Percentiles rank a stretch among this genome's conserved stretches.
phyloP scores from a whole-genome alignment of 176 grass and related monocot species.

The Secale cereale region DNA sequence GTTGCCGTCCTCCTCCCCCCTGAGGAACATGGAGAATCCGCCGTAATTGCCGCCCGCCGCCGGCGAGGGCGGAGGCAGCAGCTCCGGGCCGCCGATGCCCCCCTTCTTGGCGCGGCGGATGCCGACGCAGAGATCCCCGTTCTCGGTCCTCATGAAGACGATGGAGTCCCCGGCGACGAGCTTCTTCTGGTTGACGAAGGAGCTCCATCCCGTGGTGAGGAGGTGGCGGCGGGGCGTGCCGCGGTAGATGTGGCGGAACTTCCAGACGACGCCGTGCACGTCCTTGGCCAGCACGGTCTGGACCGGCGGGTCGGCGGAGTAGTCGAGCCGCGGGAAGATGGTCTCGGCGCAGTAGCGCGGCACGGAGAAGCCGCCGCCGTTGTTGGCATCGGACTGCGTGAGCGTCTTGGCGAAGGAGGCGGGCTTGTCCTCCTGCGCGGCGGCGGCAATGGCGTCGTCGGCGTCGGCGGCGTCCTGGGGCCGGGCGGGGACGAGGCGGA shows the following conservation, averaged over 20 bases:
- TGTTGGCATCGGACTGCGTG: conserved; percentile 98
- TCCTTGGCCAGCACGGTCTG: conserved; percentile 98
- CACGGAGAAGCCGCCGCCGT: conserved; percentile 94
- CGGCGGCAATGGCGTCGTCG: conserved; percentile 42
- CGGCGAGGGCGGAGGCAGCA: background rate
- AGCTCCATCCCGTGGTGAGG: conserved; percentile 95
- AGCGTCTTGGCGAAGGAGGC: conserved; percentile 96
- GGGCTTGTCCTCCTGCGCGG: conserved; percentile 53
- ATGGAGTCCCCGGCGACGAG: conserved; percentile 99
- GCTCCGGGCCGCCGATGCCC: conserved; percentile 38
- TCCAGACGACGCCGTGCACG: conserved; percentile 94
- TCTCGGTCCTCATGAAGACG: conserved; percentile 89
- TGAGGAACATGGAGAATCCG: conserved; percentile 63
- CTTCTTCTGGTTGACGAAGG: conserved; percentile 99
- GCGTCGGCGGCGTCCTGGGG: conserved; percentile 47
- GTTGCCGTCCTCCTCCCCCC: conserved; percentile 46
- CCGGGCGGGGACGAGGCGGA: conserved; percentile 49
- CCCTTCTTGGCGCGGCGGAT: conserved; percentile 92
- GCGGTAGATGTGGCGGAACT: conserved; percentile 95
- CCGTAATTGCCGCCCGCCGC: conserved; percentile 31
- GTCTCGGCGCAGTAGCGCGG: conserved; percentile 99
- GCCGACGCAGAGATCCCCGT: conserved; percentile 91
- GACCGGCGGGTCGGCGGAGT: conserved; percentile 87
- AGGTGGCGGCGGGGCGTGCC: conserved; percentile 91
- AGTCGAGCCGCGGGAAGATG: conserved; percentile 94